These are phyloP conservation scores for Fennellomyces sp. DNA, from an alignment of 371 early-diverging fungal genomes.

Conservation along the genomic window DNA sequence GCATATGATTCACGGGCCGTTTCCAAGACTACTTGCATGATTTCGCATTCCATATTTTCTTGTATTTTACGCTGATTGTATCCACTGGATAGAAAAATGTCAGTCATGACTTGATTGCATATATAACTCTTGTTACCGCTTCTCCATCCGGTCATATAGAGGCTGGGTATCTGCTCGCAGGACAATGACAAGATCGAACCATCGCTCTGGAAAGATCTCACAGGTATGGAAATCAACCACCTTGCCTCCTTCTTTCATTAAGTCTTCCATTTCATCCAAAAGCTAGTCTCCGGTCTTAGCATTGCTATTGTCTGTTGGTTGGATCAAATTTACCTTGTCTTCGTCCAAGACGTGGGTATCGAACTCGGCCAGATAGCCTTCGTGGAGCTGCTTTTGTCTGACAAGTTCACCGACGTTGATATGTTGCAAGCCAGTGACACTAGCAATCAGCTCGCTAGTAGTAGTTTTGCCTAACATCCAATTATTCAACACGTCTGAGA, in stretches of 20 bases:
- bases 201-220: conserved; percentile 93
- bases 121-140: conserved; percentile 57
- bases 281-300: conserved; percentile 40
- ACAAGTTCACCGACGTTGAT: conserved; percentile 91
- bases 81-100: conserved; percentile 57
- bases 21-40: conserved; percentile 96
- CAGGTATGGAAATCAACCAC: conserved; percentile 95
- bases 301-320: not conserved
- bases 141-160: conserved; percentile 85
- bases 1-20: conserved; percentile 88
- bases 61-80: conserved; percentile 90
- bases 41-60: conserved; percentile 98
- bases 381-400: conserved; percentile 85
- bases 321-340: conserved; percentile 70
- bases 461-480: too few relatives aligned
- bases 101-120: not conserved
- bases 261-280: conserved; percentile 86
- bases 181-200: conserved; percentile 97
- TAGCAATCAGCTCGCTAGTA: conserved; percentile 79
- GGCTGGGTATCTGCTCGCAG: conserved; percentile 80
- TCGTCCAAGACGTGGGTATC: conserved; percentile 93
- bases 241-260: conserved; percentile 79
- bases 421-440: conserved; percentile 71
- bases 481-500: too few relatives aligned
- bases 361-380: conserved; percentile 86